phyloP scores from a whole-genome alignment of 164 flowering plant genomes.

The Macadamia tetraphylla region DNA sequence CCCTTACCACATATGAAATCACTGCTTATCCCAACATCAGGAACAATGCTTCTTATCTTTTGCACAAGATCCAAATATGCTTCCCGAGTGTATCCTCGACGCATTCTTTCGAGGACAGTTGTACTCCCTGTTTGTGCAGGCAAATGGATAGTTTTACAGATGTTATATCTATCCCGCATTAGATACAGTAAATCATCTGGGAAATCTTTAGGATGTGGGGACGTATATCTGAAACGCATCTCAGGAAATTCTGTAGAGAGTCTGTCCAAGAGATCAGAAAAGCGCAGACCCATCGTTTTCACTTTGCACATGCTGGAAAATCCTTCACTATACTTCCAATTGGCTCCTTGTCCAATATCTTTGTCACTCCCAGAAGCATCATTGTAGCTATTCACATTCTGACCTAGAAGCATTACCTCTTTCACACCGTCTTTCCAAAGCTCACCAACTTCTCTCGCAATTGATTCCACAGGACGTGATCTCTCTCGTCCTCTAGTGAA shows the following conservation, averaged over 20 bases:
- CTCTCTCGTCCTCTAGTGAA: constrained; percentile 95
- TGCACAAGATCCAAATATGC: constrained; percentile 89
- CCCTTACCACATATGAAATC: constrained; percentile 95
- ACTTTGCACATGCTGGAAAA: constrained; percentile 83
- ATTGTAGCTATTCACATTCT: constrained; percentile 96
- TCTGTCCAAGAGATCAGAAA: constrained; percentile 81
- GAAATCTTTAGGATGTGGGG: constrained; percentile 97
- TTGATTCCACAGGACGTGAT: constrained; percentile 94
- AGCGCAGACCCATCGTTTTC: constrained; percentile 74
- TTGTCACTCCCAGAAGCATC: constrained; percentile 60
- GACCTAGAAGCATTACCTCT: constrained; percentile 93
- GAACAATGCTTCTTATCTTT: constrained; percentile 66
- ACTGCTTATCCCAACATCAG: constrained; percentile 86
- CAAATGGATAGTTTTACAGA: constrained; percentile 87
- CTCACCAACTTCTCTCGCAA: constrained; percentile 82
- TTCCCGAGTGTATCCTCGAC: constrained; percentile 83
- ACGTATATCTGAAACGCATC: constrained; percentile 93
- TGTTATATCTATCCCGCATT: constrained; percentile 81
- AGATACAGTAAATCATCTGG: constrained; percentile 83
- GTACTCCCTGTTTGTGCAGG: constrained; percentile 94
- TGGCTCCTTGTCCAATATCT: constrained; percentile 50
- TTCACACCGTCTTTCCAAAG: constrained; percentile 83
- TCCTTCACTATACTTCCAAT: constrained; percentile 83
- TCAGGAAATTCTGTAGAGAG: constrained; percentile 83
- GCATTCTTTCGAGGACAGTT: constrained; percentile 84